Conservation (phyloP, 140 eudicot genomes). For the Ambrosia hybrid region DNA sequence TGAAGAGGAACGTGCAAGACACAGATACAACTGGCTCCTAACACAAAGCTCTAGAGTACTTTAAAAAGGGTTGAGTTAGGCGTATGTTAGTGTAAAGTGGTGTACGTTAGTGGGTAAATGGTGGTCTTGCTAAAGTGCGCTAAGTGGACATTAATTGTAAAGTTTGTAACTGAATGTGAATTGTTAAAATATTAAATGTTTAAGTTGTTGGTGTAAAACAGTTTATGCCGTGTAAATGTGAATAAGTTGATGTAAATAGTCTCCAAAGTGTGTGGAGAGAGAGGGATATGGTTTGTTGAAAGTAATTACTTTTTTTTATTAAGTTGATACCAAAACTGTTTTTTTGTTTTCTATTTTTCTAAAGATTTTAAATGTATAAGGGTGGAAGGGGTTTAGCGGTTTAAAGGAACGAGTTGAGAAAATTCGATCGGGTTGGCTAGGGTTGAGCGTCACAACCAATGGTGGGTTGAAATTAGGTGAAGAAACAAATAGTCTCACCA, state of each 20-base stretch:
- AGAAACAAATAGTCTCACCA: too few relatives aligned
- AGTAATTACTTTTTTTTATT: neutral
- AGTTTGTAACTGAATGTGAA: neutral
- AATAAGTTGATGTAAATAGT: neutral
- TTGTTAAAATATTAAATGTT: neutral
- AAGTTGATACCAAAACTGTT: too few relatives aligned
- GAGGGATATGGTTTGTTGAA: neutral
- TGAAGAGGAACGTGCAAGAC: constrained; percentile 42
- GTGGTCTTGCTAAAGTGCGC: constrained; percentile 13
- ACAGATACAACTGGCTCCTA: constrained; percentile 38
- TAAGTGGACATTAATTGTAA: neutral
- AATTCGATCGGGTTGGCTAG: too few relatives aligned
- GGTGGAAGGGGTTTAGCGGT: too few relatives aligned
- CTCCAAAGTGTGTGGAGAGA: constrained; percentile 28
- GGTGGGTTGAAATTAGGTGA: too few relatives aligned
- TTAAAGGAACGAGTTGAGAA: too few relatives aligned
- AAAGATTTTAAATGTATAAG: too few relatives aligned
- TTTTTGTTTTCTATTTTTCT: too few relatives aligned
- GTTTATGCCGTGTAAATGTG: neutral
- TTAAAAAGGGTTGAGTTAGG: constrained; percentile 30
- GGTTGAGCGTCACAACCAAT: too few relatives aligned
- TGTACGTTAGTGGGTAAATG: constrained; percentile 12
- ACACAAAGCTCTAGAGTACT: constrained; percentile 19
- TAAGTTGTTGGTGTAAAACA: neutral
- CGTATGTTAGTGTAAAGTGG: constrained; percentile 8